phyloP scores from a whole-genome alignment of 371 early-diverging fungal genomes.

The Mucor circinelloides region DNA sequence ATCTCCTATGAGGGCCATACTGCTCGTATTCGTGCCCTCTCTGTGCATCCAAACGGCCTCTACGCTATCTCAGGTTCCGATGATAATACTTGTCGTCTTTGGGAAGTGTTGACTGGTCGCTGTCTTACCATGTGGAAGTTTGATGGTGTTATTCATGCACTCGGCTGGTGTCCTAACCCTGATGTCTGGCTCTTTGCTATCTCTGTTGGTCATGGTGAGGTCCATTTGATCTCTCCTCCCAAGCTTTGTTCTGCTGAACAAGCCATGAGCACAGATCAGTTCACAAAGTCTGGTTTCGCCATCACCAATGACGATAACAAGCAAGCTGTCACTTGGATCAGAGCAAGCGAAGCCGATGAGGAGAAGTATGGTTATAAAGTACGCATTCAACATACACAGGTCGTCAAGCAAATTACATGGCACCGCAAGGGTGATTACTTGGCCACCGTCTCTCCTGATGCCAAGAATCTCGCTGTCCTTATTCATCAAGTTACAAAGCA shows the following conservation, averaged over 20 bases:
- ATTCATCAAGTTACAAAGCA: constrained; percentile 93
- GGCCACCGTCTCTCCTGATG: constrained; percentile 80
- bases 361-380: constrained; percentile 57
- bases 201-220: constrained; percentile 61
- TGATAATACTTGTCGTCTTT: constrained; percentile 84
- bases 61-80: constrained; percentile 90
- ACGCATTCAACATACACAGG: constrained; percentile 54
- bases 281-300: constrained; percentile 55
- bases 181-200: constrained; percentile 80
- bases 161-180: constrained; percentile 91
- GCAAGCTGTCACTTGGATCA: constrained; percentile 60
- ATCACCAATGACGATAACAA: constrained; percentile 27
- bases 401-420: constrained; percentile 88
- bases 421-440: constrained; percentile 97
- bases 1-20: constrained; percentile 84
- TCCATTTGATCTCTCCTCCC: constrained; percentile 57
- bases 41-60: constrained; percentile 90
- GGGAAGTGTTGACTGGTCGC: constrained; percentile 92
- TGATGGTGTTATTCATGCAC: constrained; percentile 65
- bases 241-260: constrained; percentile 53
- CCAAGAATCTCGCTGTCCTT: constrained; percentile 67
- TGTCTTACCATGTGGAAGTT: constrained; percentile 79
- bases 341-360: constrained; percentile 58
- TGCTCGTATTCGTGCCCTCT: constrained; percentile 76
- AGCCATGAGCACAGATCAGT: constrained; percentile 52